Evolutionary conservation across 208 protist genomes (phyloP), one percentile per base, ranked within the genome.

Genomic region (Leishmania gerbilli): DNA sequence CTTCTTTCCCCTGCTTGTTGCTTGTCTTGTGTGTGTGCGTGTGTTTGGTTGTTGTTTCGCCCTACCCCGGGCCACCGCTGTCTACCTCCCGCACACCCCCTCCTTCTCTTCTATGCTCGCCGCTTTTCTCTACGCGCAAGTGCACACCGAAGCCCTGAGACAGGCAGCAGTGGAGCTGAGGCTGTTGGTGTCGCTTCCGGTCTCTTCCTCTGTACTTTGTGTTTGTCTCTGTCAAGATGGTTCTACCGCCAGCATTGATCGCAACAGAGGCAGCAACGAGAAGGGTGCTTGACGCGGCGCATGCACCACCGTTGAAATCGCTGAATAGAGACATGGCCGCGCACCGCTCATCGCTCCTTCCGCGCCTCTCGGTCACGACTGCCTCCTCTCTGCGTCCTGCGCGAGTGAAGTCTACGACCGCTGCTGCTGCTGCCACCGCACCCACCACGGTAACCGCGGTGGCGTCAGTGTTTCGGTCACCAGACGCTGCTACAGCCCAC

Each of bases 351-450:
- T 77, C 40, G 51, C 31, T 65, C 34, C 74, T 77, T 49, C 74
- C 74, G 7, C 56, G 21, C 19, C 37, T 69, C 37, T 55, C 67
- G n/a, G 47, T 81, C 34, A 55, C 51, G 34, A 51, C 67, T 31
- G 62, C 68, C 5, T 81, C 77, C 34, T 81, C 77, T 21, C 47
- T 79, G 42, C 55, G 76, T n/a, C 76, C 76, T 13, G 62, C 76
- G 47, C 60, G 58, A 11, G 58, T 79, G 37, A 79, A 49, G n/a
- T 47, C 76, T 42, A 49, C 62, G 27, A 60, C 62, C 3, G 58
- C 15, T 19, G 21, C 56, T 21, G 74, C 47, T 24, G 71, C 51
- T 55, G 17, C 51, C 51, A 21, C 71, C 31, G n/a, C 47, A 76
- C 19, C 72, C 51, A 76, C 27, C 47, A 47, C 11, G 42, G 51